Conservation (phyloP, 768 basidiomycete species). For the Hydnum rufescens region DNA sequence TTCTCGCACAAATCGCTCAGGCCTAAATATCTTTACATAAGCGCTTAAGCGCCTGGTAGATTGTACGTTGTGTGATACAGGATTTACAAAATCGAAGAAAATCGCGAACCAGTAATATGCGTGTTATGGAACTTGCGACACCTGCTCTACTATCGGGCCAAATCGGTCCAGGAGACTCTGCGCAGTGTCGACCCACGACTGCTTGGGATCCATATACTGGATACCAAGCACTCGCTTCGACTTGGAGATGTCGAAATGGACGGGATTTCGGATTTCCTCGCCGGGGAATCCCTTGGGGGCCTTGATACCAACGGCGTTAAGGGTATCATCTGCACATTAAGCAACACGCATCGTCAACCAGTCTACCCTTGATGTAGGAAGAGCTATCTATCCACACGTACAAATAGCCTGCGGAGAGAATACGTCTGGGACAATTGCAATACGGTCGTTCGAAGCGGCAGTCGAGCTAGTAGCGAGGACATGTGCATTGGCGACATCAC, state of each 20-base stretch:
- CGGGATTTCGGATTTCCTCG: background rate
- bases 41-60: too few species aligned
- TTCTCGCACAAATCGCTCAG: too few species aligned
- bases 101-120: too few species aligned
- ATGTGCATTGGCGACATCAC: conserved; percentile 18
- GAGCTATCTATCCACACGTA: background rate
- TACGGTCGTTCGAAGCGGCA: background rate
- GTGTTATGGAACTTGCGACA: too few species aligned
- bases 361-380: too few species aligned
- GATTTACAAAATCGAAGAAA: too few species aligned
- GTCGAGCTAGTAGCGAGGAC: conserved; percentile 13
- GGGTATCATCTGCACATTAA: background rate
- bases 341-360: background rate
- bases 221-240: background rate
- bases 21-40: too few species aligned
- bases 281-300: background rate
- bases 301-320: background rate
- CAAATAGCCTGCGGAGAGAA: background rate
- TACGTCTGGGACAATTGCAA: background rate
- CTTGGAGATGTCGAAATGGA: background rate
- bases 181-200: background rate
- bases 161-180: background rate
- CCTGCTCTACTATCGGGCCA: too few species aligned
- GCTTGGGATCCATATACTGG: background rate
- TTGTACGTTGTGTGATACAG: too few species aligned